phyloP scores from a whole-genome alignment of 2,329 filamentous ascomycete genomes.

The Hypoxylon sp. region DNA sequence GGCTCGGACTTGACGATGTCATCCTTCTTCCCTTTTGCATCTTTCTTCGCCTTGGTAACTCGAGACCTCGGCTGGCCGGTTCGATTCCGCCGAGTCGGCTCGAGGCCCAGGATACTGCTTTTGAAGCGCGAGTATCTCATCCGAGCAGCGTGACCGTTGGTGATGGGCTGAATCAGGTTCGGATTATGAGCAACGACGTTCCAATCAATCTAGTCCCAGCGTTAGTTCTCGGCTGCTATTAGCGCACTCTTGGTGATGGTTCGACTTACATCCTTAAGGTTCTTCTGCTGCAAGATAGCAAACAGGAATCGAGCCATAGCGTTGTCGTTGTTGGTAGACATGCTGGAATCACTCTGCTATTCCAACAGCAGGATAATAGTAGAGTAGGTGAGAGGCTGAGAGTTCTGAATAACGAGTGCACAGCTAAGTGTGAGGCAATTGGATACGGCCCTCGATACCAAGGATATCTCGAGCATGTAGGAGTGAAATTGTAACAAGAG shows the following conservation, averaged over 20 bases:
- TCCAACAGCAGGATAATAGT: constrained; percentile 17
- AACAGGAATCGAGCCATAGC: constrained; percentile 66
- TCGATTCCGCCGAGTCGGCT: constrained; percentile 58
- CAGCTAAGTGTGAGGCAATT: constrained; percentile 36
- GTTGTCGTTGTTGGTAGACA: constrained; percentile 64
- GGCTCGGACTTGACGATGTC: constrained; percentile 52
- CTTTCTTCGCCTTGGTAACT: constrained; percentile 57
- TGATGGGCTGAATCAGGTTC: constrained; percentile 60
- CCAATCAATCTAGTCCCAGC: constrained; percentile 63
- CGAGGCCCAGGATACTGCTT: constrained; percentile 55
- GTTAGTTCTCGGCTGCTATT: constrained; percentile 26
- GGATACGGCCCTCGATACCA: constrained; percentile 31
- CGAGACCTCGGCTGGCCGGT: constrained; percentile 50
- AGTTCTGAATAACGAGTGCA: constrained; percentile 42
- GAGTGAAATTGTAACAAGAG: constrained; percentile 47
- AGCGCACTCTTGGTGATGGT: neutral
- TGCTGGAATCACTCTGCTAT: constrained; percentile 44
- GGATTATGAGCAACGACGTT: constrained; percentile 63
- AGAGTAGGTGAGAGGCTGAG: constrained; percentile 23
- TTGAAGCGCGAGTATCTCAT: constrained; percentile 67
- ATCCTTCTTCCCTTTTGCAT: constrained; percentile 49
- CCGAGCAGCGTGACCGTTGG: constrained; percentile 67
- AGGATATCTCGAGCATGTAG: constrained; percentile 43
- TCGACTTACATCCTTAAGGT: constrained; percentile 64
- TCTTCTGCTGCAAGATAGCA: constrained; percentile 67